Evolutionary conservation across 805 yeast genomes (phyloP), one percentile per base, ranked within the genome.

Genomic region (Scheffersomyces stipitis): DNA sequence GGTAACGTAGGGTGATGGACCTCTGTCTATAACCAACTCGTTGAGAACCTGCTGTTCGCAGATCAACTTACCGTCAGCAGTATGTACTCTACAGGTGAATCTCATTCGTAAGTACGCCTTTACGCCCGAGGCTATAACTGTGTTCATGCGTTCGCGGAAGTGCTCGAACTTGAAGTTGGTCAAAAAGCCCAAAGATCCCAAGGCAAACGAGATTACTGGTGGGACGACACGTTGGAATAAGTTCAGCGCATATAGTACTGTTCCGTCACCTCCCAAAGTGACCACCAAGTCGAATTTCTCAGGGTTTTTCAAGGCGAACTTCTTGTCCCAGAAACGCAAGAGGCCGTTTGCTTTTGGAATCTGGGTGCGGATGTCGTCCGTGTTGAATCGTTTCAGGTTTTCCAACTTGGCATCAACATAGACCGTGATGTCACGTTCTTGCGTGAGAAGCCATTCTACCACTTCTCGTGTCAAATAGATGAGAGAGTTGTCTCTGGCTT

Each of bases 1-100:
- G 0, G 96, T 85, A 6, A 90, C 86, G 66, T 81, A 89, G 0
- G 98, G 96, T 22, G 90, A 83, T 3, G 96, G 96, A 0, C 98
- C 98, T 34, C 98, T 71, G 56, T 90, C 97, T 18, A 91, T 81
- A 0, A 93, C 95, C 40, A 91, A 65, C 58, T 90, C 98, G 58
- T 90, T 90, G 43, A 91, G 69, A 3, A 88, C 95, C 55, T 88
- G 95, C 52, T 85, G 82, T 41, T 78, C 81, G 42, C 77, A 67
- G 3, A 78, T 64, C 22, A 78, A 70, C 40, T 73, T 75, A 9
- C 86, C 83, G 18, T 72, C 65, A 43, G 62, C 58, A 40, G 61
- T 49, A 46, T 66, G 73, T 9, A 89, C 86, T 20, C 90, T 72
- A 58, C 96, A 88, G 2, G 90, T 80, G 54, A 91, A 78, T 44